These are phyloP conservation scores for Starmerella roubikii DNA, from an alignment of 805 yeast genomes.

Conservation along the genomic window DNA sequence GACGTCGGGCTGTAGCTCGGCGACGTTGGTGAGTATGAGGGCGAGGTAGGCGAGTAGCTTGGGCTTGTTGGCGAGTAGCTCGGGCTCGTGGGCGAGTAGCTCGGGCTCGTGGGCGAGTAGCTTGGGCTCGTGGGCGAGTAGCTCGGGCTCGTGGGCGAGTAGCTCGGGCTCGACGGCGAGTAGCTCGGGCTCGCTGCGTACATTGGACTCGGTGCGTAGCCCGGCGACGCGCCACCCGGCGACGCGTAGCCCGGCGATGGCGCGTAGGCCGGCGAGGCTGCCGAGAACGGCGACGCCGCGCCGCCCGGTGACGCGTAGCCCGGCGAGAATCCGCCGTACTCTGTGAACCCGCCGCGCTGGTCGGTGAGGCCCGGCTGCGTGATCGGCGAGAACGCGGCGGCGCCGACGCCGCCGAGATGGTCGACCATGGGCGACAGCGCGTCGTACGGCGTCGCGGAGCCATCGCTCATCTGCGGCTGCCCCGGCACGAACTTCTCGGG, in stretches of 20 bases:
- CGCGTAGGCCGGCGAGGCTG: slow-evolving; percentile 40
- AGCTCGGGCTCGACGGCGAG: slow-evolving; percentile 50
- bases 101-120: slow-evolving; percentile 57
- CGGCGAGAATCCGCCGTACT: slow-evolving; percentile 57
- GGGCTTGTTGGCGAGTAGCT: slow-evolving; percentile 69
- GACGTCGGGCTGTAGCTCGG: slow-evolving; percentile 56
- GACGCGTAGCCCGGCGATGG: slow-evolving; percentile 48
- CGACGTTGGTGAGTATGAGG: slow-evolving; percentile 65
- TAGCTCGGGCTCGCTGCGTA: slow-evolving; percentile 56
- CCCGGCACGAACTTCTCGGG: slow-evolving; percentile 27
- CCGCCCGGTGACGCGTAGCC: slow-evolving; percentile 31
- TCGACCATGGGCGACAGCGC: slow-evolving; percentile 38
- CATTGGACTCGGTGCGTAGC: slow-evolving; percentile 20
- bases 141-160: slow-evolving; percentile 42
- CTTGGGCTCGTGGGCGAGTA: slow-evolving; percentile 54
- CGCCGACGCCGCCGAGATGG: slow-evolving; percentile 34
- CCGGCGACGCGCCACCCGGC: too few species aligned
- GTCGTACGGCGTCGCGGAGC: slow-evolving; percentile 88
- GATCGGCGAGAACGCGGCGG: slow-evolving; percentile 80
- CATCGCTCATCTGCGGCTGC: slow-evolving; percentile 32
- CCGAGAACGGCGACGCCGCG: slow-evolving; percentile 38
- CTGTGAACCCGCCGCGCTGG: slow-evolving; percentile 67
- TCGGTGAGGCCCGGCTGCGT: slow-evolving; percentile 72
- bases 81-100: slow-evolving; percentile 49
- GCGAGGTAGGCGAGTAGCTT: slow-evolving; percentile 64